Percentiles rank a stretch among this genome's conserved stretches.
phyloP scores from a whole-genome alignment of 176 grass and related monocot genomes.

The Juncus inflexus region DNA sequence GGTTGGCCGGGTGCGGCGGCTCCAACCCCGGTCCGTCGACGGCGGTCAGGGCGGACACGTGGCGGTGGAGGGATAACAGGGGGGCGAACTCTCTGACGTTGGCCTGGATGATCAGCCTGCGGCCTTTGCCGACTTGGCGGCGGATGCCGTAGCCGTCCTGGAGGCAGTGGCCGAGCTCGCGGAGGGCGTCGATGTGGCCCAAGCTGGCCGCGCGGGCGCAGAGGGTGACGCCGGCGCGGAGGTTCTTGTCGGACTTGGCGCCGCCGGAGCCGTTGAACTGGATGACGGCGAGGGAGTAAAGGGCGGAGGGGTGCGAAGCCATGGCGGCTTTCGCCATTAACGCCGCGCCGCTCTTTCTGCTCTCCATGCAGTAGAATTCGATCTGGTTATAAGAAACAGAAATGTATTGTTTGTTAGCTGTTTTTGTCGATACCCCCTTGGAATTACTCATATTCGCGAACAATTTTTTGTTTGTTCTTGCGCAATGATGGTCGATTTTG shows the following conservation, averaged over 20 bases:
- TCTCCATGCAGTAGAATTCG: constrained; percentile 64
- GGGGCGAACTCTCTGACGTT: constrained; percentile 58
- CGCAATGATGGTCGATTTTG: too few species aligned
- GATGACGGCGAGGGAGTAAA: constrained; percentile 69
- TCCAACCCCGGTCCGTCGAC: background rate
- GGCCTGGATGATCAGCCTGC: constrained; percentile 54
- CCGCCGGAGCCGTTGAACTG: constrained; percentile 90
- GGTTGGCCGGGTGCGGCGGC: constrained; percentile 55
- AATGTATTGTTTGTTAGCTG: background rate
- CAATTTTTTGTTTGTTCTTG: background rate
- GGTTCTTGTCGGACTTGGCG: constrained; percentile 58
- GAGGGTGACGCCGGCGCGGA: constrained; percentile 54
- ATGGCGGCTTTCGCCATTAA: constrained; percentile 65
- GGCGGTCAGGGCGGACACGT: constrained; percentile 1
- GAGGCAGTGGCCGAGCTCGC: constrained; percentile 83
- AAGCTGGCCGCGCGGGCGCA: constrained; percentile 68
- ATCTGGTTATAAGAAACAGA: constrained; percentile 34
- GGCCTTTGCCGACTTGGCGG: constrained; percentile 43
- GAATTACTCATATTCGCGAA: background rate
- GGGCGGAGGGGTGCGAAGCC: constrained; percentile 59
- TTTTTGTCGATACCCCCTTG: too few species aligned
- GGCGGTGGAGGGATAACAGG: constrained; percentile 8
- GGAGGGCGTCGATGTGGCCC: constrained; percentile 75
- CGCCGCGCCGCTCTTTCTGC: constrained; percentile 51
- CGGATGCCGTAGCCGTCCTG: constrained; percentile 86